phyloP scores from a whole-genome alignment of 2,329 filamentous ascomycete species.

The Pseudodiploospora longispora region DNA sequence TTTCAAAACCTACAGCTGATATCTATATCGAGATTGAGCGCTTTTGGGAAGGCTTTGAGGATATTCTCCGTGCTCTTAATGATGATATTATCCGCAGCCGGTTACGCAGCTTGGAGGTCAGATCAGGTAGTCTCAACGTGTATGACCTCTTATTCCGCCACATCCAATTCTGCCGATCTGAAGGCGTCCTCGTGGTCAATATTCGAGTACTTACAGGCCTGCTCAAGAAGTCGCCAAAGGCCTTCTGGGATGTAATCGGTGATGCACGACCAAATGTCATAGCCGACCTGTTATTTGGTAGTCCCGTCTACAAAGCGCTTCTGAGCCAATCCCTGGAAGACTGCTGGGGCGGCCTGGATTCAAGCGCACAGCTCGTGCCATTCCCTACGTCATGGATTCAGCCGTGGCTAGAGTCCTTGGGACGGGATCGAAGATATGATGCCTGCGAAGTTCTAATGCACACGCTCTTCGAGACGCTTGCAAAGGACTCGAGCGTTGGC shows the following conservation, averaged over 20 bases:
- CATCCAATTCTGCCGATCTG: slow-evolving; percentile 39
- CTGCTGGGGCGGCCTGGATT: slow-evolving; percentile 32
- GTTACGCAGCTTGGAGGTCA: slow-evolving; percentile 69
- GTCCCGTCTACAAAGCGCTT: slow-evolving; percentile 55
- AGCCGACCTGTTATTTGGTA: slow-evolving; percentile 75
- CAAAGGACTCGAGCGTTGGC: slow-evolving; percentile 44
- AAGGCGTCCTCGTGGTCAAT: slow-evolving; percentile 57
- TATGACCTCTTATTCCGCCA: slow-evolving; percentile 55
- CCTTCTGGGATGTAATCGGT: slow-evolving; percentile 84
- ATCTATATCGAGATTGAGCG: slow-evolving; percentile 46
- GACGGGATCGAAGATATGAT: slow-evolving; percentile 66
- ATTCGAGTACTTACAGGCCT: slow-evolving; percentile 63
- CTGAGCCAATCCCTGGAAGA: slow-evolving; percentile 51
- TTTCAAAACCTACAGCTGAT: slow-evolving; percentile 23
- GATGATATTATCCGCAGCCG: slow-evolving; percentile 69
- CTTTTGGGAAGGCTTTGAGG: slow-evolving; percentile 72
- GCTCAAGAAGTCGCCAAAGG: slow-evolving; percentile 65
- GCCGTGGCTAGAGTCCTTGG: slow-evolving; percentile 70
- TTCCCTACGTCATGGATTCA: slow-evolving; percentile 71
- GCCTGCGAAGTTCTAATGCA: slow-evolving; percentile 72
- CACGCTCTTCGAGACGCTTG: slow-evolving; percentile 62
- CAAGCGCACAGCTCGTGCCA: slow-evolving; percentile 40
- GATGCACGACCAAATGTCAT: slow-evolving; percentile 72
- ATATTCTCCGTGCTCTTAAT: slow-evolving; percentile 67
- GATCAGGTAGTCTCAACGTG: slow-evolving; percentile 50